phyloP scores from a whole-genome alignment of 345 rosid species.

The Diplotaxis tenuifolia region DNA sequence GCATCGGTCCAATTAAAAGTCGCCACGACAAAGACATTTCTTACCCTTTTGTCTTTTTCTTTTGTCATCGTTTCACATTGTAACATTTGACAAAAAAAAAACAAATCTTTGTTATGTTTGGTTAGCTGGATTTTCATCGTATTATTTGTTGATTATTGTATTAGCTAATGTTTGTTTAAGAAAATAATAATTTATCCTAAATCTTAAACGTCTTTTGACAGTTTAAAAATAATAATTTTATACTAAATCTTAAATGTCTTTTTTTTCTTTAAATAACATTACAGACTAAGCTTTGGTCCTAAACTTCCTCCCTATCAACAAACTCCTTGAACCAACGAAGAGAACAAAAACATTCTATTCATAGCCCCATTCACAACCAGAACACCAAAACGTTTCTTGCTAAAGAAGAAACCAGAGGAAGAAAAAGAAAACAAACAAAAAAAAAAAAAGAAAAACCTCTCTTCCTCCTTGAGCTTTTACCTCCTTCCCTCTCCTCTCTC shows the following conservation, averaged over 20 bases:
- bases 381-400: conserved; percentile 33
- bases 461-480: background rate
- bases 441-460: conserved; percentile 1
- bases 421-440: conserved; percentile 14
- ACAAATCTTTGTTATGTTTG: background rate
- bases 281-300: conserved; percentile 31
- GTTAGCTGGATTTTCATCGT: background rate
- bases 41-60: background rate
- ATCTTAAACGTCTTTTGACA: too few relatives aligned
- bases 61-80: background rate
- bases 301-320: conserved; percentile 32
- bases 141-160: background rate
- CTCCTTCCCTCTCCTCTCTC: conserved; percentile 25
- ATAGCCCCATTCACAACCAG: conserved; percentile 34
- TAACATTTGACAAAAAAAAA: background rate
- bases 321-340: conserved; percentile 24
- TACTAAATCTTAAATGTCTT: conserved; percentile 23
- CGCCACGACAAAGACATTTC: conserved; percentile 34
- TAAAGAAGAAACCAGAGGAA: conserved; percentile 39
- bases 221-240: background rate
- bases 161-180: background rate
- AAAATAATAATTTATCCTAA: background rate
- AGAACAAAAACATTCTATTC: conserved; percentile 24
- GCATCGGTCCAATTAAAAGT: conserved; percentile 27
- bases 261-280: conserved; percentile 32